phyloP scores from a whole-genome alignment of 1,284 basidiomycete species.

The Leccinum subrobustum region DNA sequence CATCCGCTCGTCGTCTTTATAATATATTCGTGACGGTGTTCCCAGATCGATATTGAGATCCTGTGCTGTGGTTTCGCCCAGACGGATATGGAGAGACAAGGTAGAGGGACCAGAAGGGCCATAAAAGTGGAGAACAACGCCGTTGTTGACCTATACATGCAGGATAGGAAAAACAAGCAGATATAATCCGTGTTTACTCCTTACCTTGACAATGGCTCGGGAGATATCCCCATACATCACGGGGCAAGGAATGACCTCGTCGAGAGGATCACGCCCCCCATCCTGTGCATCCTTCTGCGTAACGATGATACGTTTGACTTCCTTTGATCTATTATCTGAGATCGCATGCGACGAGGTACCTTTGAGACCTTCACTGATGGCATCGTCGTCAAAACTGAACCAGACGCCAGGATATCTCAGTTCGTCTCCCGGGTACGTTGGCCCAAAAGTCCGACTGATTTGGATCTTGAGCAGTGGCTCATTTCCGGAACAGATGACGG shows the following conservation, averaged over 20 bases:
- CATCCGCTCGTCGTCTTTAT: constrained; percentile 88
- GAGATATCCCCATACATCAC: constrained; percentile 70
- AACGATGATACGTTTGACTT: constrained; percentile 74
- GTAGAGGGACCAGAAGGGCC: constrained; percentile 42
- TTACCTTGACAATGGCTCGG: constrained; percentile 66
- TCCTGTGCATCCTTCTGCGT: constrained; percentile 61
- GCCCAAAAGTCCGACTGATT: constrained; percentile 77
- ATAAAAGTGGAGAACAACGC: constrained; percentile 68
- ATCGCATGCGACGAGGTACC: constrained; percentile 34
- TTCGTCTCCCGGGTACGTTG: constrained; percentile 79
- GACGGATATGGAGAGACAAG: constrained; percentile 54
- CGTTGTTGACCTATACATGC: constrained; percentile 61
- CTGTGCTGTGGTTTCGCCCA: constrained; percentile 83
- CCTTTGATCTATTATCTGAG: constrained; percentile 60
- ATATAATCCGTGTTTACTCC: not conserved
- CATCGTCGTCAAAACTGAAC: constrained; percentile 77
- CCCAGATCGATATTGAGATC: constrained; percentile 79
- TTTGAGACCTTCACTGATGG: constrained; percentile 50
- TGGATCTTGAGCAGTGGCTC: constrained; percentile 63
- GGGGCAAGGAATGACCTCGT: constrained; percentile 61
- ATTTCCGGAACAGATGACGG: constrained; percentile 55
- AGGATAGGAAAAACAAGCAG: not conserved
- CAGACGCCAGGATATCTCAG: constrained; percentile 80
- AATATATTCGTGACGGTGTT: constrained; percentile 72
- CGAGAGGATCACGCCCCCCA: constrained; percentile 61